phyloP scores from a whole-genome alignment of 768 basidiomycete genomes.

The Trametes maxima region DNA sequence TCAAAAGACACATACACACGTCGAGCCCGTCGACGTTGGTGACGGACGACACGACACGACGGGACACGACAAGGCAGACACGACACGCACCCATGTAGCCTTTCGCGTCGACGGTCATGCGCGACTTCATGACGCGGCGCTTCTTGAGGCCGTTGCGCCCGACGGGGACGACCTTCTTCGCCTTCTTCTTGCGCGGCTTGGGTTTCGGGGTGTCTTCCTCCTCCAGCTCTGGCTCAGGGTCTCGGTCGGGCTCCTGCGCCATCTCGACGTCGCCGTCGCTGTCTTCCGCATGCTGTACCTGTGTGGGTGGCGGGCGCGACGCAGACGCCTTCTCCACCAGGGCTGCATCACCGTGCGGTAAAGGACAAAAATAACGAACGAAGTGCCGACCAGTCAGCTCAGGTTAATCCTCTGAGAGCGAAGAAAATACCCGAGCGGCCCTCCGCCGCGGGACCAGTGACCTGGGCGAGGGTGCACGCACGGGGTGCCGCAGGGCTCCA shows the following conservation, averaged over 20 bases:
- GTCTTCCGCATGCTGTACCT: slow-evolving; percentile 25
- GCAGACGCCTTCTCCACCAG: slow-evolving; percentile 22
- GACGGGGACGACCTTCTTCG: slow-evolving; percentile 69
- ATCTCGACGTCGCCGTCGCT: slow-evolving; percentile 34
- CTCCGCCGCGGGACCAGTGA: too few relatives aligned
- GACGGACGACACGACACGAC: background rate
- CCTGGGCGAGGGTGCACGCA: too few relatives aligned
- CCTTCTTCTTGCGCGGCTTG: slow-evolving; percentile 40
- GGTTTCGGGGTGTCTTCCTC: slow-evolving; percentile 28
- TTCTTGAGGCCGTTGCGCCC: slow-evolving; percentile 81
- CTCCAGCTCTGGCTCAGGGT: slow-evolving; percentile 33
- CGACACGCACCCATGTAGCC: slow-evolving; percentile 68
- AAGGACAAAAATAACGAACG: too few relatives aligned
- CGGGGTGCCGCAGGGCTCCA: too few relatives aligned
- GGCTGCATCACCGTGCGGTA: background rate
- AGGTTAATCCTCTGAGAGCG: too few relatives aligned
- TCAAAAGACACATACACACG: too few relatives aligned
- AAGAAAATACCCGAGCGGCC: too few relatives aligned
- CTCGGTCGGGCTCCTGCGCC: slow-evolving; percentile 25
- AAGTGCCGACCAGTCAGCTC: too few relatives aligned
- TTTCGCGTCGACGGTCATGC: slow-evolving; percentile 57
- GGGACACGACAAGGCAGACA: background rate
- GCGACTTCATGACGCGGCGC: slow-evolving; percentile 61
- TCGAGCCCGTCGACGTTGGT: too few relatives aligned
- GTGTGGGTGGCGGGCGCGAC: slow-evolving; percentile 26